Evolutionary conservation across 805 yeast species (phyloP).

Genomic region (Alloascoidea africana): DNA sequence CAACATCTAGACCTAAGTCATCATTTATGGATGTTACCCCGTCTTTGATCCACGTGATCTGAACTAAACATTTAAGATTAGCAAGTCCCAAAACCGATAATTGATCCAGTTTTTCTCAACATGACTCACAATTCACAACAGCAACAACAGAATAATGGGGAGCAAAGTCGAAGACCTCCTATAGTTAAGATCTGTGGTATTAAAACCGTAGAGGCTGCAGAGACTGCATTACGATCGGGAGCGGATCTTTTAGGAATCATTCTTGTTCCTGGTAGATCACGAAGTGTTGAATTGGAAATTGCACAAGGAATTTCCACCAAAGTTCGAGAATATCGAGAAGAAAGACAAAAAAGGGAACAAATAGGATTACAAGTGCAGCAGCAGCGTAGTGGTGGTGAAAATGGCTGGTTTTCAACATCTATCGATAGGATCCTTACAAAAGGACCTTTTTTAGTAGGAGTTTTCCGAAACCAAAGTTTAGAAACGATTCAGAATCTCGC

Average conservation of each 20-base stretch:
- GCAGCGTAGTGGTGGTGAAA: too few species aligned
- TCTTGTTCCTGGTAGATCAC: slow-evolving; percentile 64
- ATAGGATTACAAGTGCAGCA: too few species aligned
- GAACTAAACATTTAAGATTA: too few species aligned
- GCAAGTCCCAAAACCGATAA: too few species aligned
- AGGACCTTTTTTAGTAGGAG: slow-evolving; percentile 77
- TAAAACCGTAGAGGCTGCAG: slow-evolving; percentile 50
- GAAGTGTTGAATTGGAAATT: slow-evolving; percentile 40
- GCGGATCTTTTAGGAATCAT: slow-evolving; percentile 77
- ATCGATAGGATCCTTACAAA: slow-evolving; percentile 9
- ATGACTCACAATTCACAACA: too few species aligned
- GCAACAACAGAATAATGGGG: too few species aligned
- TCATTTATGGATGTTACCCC: too few species aligned
- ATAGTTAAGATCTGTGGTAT: slow-evolving; percentile 84
- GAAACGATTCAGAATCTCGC: slow-evolving; percentile 36
- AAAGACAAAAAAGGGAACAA: slow-evolving; percentile 10
- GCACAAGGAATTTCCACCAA: slow-evolving; percentile 31
- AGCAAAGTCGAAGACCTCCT: too few species aligned
- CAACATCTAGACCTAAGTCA: too few species aligned
- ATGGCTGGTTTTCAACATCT: background rate
- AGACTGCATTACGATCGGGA: slow-evolving; percentile 50
- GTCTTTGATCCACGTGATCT: too few species aligned
- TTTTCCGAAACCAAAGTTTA: slow-evolving; percentile 67
- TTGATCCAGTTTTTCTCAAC: too few species aligned
- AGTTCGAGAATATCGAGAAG: slow-evolving; percentile 13